A percentile compares a stretch with the other conserved stretches of the same genome.
Evolutionary conservation across 805 yeast species (phyloP).

Genomic region (Myxozyma neotropica): DNA sequence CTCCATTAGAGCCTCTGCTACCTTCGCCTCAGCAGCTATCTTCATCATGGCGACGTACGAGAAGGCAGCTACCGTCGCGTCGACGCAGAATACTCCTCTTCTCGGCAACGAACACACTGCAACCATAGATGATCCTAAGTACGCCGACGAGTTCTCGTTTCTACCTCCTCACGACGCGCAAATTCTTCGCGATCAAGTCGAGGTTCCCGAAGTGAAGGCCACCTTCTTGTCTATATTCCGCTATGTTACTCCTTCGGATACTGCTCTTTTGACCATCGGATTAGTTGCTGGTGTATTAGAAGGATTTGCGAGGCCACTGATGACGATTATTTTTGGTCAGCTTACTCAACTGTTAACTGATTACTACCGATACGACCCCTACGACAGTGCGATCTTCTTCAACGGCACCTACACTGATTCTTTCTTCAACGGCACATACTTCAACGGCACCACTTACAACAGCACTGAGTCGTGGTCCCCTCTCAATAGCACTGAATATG

Average conservation of each 20-base stretch:
- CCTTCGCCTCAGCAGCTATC: neutral
- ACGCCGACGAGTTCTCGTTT: conserved; percentile 37
- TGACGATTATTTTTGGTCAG: conserved; percentile 47
- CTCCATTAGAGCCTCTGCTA: neutral
- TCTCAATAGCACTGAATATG: conserved; percentile 18
- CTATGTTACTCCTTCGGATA: conserved; percentile 41
- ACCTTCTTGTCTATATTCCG: conserved; percentile 41
- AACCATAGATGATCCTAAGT: conserved; percentile 14
- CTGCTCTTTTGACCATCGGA: conserved; percentile 38
- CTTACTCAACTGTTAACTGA: conserved; percentile 44
- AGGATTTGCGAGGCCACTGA: conserved; percentile 45
- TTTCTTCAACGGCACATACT: conserved; percentile 26
- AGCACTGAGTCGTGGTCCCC: conserved; percentile 26
- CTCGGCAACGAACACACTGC: conserved; percentile 14
- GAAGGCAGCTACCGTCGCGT: conserved; percentile 9
- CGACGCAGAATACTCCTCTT: conserved; percentile 26
- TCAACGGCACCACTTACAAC: conserved; percentile 29
- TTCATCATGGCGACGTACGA: conserved; percentile 2
- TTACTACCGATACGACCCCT: conserved; percentile 38
- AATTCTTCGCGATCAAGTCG: conserved; percentile 43
- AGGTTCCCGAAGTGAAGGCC: conserved; percentile 35
- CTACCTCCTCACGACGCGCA: conserved; percentile 41
- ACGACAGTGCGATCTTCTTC: conserved; percentile 14
- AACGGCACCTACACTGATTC: conserved; percentile 30
- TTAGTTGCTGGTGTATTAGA: conserved; percentile 37